phyloP scores from a whole-genome alignment of 2,329 filamentous ascomycete species.

The Aspergillaceae sp. region DNA sequence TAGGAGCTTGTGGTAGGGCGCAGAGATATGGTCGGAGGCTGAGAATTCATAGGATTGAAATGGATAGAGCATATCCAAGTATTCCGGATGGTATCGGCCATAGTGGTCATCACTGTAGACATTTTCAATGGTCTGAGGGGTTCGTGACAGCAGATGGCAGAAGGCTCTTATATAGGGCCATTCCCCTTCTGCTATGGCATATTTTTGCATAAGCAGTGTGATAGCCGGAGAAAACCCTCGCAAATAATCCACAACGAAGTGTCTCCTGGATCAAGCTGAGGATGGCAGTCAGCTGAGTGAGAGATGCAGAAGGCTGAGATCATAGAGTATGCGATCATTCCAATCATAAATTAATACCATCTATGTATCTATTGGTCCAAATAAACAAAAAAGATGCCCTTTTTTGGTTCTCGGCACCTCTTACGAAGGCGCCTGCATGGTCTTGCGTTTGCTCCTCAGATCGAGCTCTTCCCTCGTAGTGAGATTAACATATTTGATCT shows the following conservation, averaged over 20 bases:
- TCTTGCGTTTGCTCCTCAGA: not conserved
- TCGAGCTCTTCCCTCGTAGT: not conserved
- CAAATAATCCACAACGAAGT: no score
- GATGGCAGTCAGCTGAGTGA: not conserved
- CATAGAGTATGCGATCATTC: not conserved
- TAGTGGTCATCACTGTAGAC: no score
- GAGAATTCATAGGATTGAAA: slow-evolving; percentile 2
- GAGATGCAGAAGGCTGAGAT: no score
- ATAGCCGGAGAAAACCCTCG: no score
- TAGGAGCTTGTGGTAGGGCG: slow-evolving; percentile 3
- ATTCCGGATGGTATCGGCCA: not conserved
- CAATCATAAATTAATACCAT: not conserved
- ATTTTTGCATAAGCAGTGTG: no score
- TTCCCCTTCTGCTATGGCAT: no score
- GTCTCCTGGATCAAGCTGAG: no score
- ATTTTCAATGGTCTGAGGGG: no score
- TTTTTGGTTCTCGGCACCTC: not conserved
- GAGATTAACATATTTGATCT: not conserved
- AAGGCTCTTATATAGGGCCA: no score
- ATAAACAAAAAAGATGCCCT: not conserved
- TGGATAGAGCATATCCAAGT: not conserved
- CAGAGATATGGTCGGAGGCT: slow-evolving; percentile 2
- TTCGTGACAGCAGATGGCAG: no score
- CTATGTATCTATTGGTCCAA: not conserved
- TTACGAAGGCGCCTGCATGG: not conserved